phyloP scores from a whole-genome alignment of 1,284 basidiomycete genomes.

The Cutaneotrichosporon curvatum region DNA sequence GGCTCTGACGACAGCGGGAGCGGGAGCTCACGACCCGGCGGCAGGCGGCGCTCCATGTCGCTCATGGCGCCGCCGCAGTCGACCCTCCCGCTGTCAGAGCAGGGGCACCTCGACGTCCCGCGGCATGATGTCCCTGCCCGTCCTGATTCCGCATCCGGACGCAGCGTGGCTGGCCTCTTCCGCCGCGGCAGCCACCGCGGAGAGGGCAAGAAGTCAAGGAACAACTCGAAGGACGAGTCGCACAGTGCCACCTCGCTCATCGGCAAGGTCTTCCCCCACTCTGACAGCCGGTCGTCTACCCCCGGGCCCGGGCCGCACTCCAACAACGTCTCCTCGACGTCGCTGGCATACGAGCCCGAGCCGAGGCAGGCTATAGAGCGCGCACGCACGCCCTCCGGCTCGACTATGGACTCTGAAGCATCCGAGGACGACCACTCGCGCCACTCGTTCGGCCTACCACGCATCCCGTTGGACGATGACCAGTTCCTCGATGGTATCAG shows the following conservation, averaged over 20 bases:
- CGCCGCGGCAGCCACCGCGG: conserved; percentile 3
- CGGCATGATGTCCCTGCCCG: background rate
- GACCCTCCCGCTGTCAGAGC: background rate
- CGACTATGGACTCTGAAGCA: background rate
- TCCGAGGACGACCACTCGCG: conserved; percentile 13
- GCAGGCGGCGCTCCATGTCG: background rate
- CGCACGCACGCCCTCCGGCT: background rate
- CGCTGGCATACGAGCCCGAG: too few relatives aligned
- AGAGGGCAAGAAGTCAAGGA: background rate
- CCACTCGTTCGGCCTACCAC: conserved; percentile 36
- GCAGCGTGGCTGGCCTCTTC: background rate
- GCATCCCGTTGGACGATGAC: conserved; percentile 20
- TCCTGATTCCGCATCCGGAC: too few relatives aligned
- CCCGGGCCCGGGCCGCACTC: too few relatives aligned
- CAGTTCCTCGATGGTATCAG: background rate
- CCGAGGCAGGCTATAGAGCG: too few relatives aligned
- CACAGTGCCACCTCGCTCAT: too few relatives aligned
- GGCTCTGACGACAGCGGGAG: too few relatives aligned
- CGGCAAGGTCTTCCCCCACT: too few relatives aligned
- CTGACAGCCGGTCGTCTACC: too few relatives aligned
- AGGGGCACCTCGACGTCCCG: background rate
- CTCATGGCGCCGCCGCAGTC: conserved; percentile 1
- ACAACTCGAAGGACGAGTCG: too few relatives aligned
- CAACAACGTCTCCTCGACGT: too few relatives aligned
- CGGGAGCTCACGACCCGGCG: background rate